Conservation (phyloP, 192 early-diverging fungal species). For the Backusella mclennaniae region DNA sequence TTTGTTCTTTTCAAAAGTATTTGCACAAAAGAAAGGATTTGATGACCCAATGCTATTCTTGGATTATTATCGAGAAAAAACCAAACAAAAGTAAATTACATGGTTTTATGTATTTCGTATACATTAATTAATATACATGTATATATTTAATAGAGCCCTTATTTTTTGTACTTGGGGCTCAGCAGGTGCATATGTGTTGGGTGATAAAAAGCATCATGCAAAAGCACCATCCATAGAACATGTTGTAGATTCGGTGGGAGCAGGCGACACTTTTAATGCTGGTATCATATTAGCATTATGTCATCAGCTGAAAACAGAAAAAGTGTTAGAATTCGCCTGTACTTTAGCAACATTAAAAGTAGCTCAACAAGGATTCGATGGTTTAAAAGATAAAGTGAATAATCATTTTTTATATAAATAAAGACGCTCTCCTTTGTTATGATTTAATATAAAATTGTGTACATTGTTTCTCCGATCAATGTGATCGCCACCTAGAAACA, state of each 20-base stretch:
- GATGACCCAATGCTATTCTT: conserved; percentile 37
- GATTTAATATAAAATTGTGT: neutral
- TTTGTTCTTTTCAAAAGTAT: conserved; percentile 61
- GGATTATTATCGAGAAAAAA: neutral
- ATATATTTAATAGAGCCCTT: conserved; percentile 38
- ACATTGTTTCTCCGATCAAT: conserved; percentile 8
- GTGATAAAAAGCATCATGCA: conserved; percentile 34
- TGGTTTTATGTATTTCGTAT: neutral
- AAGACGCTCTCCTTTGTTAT: neutral
- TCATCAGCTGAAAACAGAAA: conserved; percentile 22
- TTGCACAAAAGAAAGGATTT: conserved; percentile 57
- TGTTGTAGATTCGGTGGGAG: conserved; percentile 51
- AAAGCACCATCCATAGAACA: conserved; percentile 21
- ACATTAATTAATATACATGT: neutral
- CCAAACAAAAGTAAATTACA: conserved; percentile 21
- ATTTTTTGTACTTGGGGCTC: conserved; percentile 63
- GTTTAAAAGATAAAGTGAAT: neutral
- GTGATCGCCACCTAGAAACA: neutral
- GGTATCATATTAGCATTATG: conserved; percentile 43
- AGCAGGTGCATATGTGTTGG: conserved; percentile 46
- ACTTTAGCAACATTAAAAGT: conserved; percentile 48
- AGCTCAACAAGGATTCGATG: conserved; percentile 46
- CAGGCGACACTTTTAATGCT: conserved; percentile 59
- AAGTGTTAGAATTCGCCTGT: conserved; percentile 43
- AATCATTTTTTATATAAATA: neutral